These are phyloP conservation scores for Neurospora tetraspora DNA, from an alignment of 495 filamentous ascomycete genomes.

Conservation along the genomic window DNA sequence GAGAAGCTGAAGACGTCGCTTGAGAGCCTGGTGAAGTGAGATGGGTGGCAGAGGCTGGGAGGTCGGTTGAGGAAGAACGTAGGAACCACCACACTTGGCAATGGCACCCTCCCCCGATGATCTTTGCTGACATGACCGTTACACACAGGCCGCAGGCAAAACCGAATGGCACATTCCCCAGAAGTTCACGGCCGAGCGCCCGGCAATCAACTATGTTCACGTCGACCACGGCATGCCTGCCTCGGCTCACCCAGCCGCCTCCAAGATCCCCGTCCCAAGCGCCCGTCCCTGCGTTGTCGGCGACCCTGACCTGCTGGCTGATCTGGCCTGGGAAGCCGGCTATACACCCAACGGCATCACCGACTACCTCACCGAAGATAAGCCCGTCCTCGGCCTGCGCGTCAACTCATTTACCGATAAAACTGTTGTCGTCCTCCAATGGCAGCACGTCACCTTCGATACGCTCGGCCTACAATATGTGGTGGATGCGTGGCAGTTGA, in stretches of 20 bases:
- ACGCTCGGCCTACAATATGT: constrained; percentile 16
- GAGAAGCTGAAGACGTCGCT: constrained; percentile 24
- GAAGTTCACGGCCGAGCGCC: constrained; percentile 22
- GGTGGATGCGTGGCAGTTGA: constrained; percentile 13
- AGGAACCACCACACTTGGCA: constrained; percentile 15
- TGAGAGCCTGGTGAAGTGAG: constrained; percentile 20
- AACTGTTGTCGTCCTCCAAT: constrained; percentile 24
- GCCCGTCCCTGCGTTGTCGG: constrained; percentile 10
- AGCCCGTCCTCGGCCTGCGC: constrained; percentile 15
- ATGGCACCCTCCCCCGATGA: background rate
- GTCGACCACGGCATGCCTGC: constrained; percentile 14
- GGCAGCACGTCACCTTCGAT: constrained; percentile 23
- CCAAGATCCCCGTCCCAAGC: constrained; percentile 18
- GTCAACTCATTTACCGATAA: constrained; percentile 22
- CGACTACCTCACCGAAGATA: constrained; percentile 13
- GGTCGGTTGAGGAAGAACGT: constrained; percentile 25
- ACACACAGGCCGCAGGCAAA: constrained; percentile 17
- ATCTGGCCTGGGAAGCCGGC: constrained; percentile 14
- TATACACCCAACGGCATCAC: constrained; percentile 14
- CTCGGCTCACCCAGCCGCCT: constrained; percentile 23
- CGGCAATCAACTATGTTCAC: constrained; percentile 25
- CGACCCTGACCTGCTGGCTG: constrained; percentile 15
- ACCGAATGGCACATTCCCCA: constrained; percentile 36
- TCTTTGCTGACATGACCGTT: background rate
- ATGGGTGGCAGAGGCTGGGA: constrained; percentile 33